phyloP scores from a whole-genome alignment of 352 stramenopile genomes.

The Globisporangium carolinianum region DNA sequence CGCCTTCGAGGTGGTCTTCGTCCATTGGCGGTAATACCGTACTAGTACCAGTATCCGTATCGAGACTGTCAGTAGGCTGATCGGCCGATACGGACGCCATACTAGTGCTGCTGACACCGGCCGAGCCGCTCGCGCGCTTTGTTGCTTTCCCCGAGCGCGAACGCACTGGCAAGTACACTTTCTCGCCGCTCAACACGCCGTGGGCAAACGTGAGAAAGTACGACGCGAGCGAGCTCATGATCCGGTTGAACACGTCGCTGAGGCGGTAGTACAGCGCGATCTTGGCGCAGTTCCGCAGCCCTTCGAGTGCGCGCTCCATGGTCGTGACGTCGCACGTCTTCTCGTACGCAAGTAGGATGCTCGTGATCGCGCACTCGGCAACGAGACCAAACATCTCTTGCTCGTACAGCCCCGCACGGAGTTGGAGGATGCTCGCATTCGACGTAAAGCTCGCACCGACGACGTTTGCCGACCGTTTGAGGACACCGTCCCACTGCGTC shows the following conservation, averaged over 20 bases:
- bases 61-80: background rate
- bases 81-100: too few species aligned
- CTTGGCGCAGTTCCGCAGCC: conserved; percentile 76
- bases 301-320: conserved; percentile 79
- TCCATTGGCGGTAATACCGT: conserved; percentile 20
- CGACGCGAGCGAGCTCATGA: conserved; percentile 70
- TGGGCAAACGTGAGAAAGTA: conserved; percentile 85
- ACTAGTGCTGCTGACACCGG: background rate
- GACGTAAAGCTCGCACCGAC: conserved; percentile 84
- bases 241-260: conserved; percentile 72
- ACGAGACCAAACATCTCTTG: conserved; percentile 87
- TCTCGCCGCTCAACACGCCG: conserved; percentile 76
- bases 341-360: conserved; percentile 74
- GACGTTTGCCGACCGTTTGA: conserved; percentile 84
- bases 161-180: conserved; percentile 64
- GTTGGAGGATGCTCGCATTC: conserved; percentile 79
- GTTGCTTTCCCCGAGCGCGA: conserved; percentile 6
- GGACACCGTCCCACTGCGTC: conserved; percentile 81
- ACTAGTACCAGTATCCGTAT: background rate
- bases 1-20: conserved; percentile 55
- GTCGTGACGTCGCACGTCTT: conserved; percentile 80
- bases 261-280: conserved; percentile 85
- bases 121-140: conserved; percentile 12
- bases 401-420: conserved; percentile 77
- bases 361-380: conserved; percentile 71